Evolutionary conservation across 2,329 filamentous ascomycete species (phyloP).

Genomic region (Acarospora socialis): DNA sequence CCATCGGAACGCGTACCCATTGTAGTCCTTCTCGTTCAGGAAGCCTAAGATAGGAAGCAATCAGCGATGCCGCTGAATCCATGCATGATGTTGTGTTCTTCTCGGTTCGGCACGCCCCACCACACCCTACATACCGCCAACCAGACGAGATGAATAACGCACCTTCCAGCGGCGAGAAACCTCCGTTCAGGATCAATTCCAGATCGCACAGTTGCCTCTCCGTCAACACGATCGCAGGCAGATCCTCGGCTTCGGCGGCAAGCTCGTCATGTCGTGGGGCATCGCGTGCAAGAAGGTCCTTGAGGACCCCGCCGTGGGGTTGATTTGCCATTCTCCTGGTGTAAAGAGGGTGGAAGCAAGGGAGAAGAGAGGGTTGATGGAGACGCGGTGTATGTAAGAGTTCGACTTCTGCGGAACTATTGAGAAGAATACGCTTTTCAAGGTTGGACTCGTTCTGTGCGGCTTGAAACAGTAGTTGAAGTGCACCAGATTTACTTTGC

Average conservation of each 20-base stretch:
- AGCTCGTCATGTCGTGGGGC: conserved; percentile 68
- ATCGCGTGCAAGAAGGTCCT: conserved; percentile 94
- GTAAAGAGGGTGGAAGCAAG: conserved; percentile 1
- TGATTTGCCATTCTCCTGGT: conserved; percentile 33
- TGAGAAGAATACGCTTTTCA: neutral
- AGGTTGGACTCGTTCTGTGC: neutral
- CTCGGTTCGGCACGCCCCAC: neutral
- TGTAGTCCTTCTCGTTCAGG: conserved; percentile 94
- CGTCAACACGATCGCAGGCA: conserved; percentile 70
- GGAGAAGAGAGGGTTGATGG: conserved; percentile 8
- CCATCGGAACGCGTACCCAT: too few species aligned
- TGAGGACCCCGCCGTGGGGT: conserved; percentile 84
- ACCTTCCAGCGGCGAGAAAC: conserved; percentile 97
- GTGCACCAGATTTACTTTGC: too few species aligned
- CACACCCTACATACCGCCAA: neutral
- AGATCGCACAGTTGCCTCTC: conserved; percentile 97
- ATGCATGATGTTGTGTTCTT: neutral
- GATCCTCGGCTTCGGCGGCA: conserved; percentile 65
- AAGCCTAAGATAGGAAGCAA: conserved; percentile 50
- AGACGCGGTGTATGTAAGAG: conserved; percentile 2
- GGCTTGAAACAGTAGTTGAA: too few species aligned
- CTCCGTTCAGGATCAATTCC: conserved; percentile 91
- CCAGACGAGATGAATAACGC: conserved; percentile 22
- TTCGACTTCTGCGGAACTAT: too few species aligned
- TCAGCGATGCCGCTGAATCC: neutral